These are phyloP conservation scores for Ceratobasidium sp. DNA, from an alignment of 1,284 basidiomycete species.

Conservation along the genomic window DNA sequence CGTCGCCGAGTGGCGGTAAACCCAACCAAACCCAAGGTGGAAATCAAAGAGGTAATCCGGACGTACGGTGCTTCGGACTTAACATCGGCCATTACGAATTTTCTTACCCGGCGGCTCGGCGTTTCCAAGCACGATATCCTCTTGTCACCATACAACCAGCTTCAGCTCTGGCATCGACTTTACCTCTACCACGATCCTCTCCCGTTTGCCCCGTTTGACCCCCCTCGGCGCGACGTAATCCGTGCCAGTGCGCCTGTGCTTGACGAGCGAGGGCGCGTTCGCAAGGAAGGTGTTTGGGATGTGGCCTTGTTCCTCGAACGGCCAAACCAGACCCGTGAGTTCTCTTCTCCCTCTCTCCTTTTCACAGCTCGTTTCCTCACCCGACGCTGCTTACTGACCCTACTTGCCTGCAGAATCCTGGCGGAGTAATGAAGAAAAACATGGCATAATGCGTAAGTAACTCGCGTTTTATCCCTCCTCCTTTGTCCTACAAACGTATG, in stretches of 20 bases:
- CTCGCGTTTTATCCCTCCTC: background rate
- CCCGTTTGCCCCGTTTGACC: slow-evolving; percentile 17
- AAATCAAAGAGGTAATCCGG: background rate
- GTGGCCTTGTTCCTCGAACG: background rate
- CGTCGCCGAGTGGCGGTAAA: background rate
- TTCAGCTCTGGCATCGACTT: slow-evolving; percentile 14
- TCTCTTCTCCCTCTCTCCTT: background rate
- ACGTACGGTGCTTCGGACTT: slow-evolving; percentile 11
- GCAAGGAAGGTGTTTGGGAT: slow-evolving; percentile 3
- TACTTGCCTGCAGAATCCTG: background rate
- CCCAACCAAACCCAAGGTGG: background rate
- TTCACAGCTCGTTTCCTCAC: background rate
- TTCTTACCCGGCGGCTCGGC: background rate
- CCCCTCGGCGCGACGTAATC: slow-evolving; percentile 13
- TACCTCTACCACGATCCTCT: slow-evolving; percentile 29
- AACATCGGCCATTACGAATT: background rate
- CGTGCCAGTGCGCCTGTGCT: background rate
- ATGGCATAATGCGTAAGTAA: slow-evolving; percentile 8
- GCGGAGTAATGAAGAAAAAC: background rate
- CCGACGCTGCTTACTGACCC: background rate
- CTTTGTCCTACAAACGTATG: background rate
- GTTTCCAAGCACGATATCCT: background rate
- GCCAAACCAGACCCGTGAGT: slow-evolving; percentile 3
- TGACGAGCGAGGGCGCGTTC: background rate
- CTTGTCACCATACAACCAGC: background rate